phyloP scores from a whole-genome alignment of 192 early-diverging fungal species.

The Funneliformis mosseae region DNA sequence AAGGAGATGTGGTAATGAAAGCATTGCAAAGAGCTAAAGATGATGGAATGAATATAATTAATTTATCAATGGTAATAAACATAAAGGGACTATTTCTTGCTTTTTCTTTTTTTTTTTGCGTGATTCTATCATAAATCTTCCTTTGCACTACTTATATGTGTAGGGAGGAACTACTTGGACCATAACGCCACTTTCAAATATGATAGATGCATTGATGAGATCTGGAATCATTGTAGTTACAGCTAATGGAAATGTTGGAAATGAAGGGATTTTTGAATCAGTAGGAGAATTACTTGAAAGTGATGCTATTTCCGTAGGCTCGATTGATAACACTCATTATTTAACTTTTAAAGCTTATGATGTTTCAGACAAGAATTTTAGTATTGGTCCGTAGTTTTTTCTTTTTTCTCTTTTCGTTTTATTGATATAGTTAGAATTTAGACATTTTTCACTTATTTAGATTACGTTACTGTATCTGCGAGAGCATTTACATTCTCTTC shows the following conservation, averaged over 20 bases:
- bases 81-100: too few relatives aligned
- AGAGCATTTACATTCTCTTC: neutral
- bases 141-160: conserved; percentile 3
- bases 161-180: conserved; percentile 42
- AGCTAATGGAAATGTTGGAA: conserved; percentile 79
- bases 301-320: conserved; percentile 57
- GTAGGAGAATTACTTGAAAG: conserved; percentile 35
- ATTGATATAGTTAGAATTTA: neutral
- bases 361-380: neutral
- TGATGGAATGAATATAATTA: conserved; percentile 34
- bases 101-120: neutral
- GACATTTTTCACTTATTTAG: neutral
- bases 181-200: conserved; percentile 49
- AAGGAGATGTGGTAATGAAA: conserved; percentile 59
- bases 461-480: neutral
- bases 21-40: conserved; percentile 47
- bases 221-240: conserved; percentile 63
- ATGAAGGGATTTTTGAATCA: conserved; percentile 44
- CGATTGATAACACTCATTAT: conserved; percentile 40
- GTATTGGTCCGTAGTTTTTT: neutral
- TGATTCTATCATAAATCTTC: neutral
- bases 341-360: conserved; percentile 4
- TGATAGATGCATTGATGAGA: conserved; percentile 48
- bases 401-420: neutral
- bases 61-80: conserved; percentile 15